Evolutionary conservation across 345 rosid species (phyloP), one percentile per base, ranked within the genome.

Genomic region (Populus alba): DNA sequence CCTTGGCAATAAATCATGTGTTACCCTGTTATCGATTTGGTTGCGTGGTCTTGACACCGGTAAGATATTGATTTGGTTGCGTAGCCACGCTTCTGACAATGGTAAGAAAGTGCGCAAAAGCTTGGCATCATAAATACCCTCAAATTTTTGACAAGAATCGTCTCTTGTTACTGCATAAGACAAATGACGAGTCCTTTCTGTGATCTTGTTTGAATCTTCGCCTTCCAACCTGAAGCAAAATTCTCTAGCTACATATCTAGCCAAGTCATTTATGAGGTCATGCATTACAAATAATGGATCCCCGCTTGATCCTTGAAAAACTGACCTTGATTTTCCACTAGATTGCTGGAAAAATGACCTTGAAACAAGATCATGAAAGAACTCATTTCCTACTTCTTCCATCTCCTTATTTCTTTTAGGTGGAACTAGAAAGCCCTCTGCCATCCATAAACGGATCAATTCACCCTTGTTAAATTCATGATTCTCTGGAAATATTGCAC

Each of bases 41-140:
- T 45, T 71, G 27, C 33, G 63, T 57, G 67, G 83, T 77, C 57
- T 23, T 8, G 51, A 23, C 63, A 23, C 10, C 23, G 51, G 51
- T 45, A 15, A 13, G 51, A 12, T 1, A 0, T 12, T 45, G 51
- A 45, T 45, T 13, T 45, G 51, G 17, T 1, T 71, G 38, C 25
- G 33, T 71, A n/a, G 85, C 83, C 75, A 29, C 86, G 86, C 23
- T 37, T 38, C 25, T 12, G 13, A 22, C 33, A 31, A 6, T 29
- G 17, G 53, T 23, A 88, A 70, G 75, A 86, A 79, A 15, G 89
- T 86, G 33, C 89, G 79, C 37, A 88, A 81, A 68, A 57, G 76
- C 71, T 76, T 74, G 39, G 75, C 85, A 77, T 83, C 80, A 1
- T 55, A 73, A 25, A 84, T 75, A 59, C 72, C 84, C 74, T 86